Conservation (phyloP, 805 yeast genomes). For the Pichia ethanolica region DNA sequence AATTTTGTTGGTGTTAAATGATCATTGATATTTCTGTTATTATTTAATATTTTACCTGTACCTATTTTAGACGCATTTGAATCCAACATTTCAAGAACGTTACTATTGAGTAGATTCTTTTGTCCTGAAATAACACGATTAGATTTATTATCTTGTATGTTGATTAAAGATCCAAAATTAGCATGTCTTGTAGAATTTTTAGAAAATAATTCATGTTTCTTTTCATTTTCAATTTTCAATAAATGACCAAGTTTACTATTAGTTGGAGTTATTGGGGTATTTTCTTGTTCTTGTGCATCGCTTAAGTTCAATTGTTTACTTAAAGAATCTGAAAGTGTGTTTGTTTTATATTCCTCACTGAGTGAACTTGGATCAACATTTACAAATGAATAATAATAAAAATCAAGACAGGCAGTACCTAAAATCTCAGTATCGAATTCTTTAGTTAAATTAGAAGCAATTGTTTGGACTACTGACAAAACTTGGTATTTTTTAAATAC, state of each 20-base stretch:
- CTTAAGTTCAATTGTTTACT: background rate
- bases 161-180: conserved; percentile 79
- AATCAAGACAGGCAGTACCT: conserved; percentile 60
- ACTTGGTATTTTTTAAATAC: conserved; percentile 67
- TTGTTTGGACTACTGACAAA: conserved; percentile 60
- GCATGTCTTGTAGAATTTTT: conserved; percentile 55
- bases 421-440: conserved; percentile 58
- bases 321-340: background rate
- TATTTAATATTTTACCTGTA: conserved; percentile 36
- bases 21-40: conserved; percentile 8
- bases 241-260: conserved; percentile 38
- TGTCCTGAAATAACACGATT: conserved; percentile 67
- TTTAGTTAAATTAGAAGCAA: conserved; percentile 55
- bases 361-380: conserved; percentile 41
- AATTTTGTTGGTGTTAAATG: background rate
- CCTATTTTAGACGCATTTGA: conserved; percentile 38
- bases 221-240: conserved; percentile 51
- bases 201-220: conserved; percentile 29
- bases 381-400: conserved; percentile 53
- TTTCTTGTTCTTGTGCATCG: background rate
- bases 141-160: conserved; percentile 53
- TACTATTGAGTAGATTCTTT: conserved; percentile 31
- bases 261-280: background rate
- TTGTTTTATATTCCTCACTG: background rate
- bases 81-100: conserved; percentile 60